Evolutionary conservation across 2,329 filamentous ascomycete genomes (phyloP).

Genomic region (Tetracladium maxilliforme): DNA sequence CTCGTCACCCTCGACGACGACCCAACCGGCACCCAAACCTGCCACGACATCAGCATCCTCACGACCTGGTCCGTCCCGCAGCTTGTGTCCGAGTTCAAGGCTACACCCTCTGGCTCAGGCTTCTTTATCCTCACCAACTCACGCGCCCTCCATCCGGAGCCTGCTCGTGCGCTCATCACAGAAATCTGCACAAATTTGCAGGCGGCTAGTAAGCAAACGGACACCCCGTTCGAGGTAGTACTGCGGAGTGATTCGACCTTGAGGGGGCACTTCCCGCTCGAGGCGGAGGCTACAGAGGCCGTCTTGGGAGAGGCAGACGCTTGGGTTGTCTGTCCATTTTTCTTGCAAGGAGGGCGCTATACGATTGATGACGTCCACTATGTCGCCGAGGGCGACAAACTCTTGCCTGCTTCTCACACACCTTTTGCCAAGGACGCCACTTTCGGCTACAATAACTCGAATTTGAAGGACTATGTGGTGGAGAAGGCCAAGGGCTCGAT

Average conservation of each 20-base stretch:
- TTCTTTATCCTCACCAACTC: slow-evolving; percentile 49
- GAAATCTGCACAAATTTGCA: slow-evolving; percentile 35
- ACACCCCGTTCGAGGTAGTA: slow-evolving; percentile 33
- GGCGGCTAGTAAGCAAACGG: slow-evolving; percentile 21
- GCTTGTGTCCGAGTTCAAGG: slow-evolving; percentile 26
- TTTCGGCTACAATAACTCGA: slow-evolving; percentile 39
- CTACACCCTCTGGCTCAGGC: slow-evolving; percentile 19
- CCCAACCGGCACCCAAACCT: slow-evolving; percentile 47
- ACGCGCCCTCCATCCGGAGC: slow-evolving; percentile 32
- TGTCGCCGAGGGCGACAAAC: slow-evolving; percentile 30
- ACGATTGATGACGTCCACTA: slow-evolving; percentile 44
- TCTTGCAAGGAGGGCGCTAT: slow-evolving; percentile 39
- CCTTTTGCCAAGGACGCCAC: slow-evolving; percentile 42
- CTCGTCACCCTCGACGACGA: slow-evolving; percentile 35
- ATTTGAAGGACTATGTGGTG: slow-evolving; percentile 33
- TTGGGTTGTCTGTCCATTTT: slow-evolving; percentile 42
- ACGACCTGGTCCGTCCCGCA: slow-evolving; percentile 33
- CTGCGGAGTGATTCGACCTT: slow-evolving; percentile 41
- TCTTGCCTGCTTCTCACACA: slow-evolving; percentile 35
- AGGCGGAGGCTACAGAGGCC: slow-evolving; percentile 33
- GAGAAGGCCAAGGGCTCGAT: slow-evolving; percentile 35
- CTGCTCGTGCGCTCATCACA: slow-evolving; percentile 29
- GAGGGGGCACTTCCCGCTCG: slow-evolving; percentile 39
- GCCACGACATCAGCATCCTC: slow-evolving; percentile 38
- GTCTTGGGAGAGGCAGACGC: slow-evolving; percentile 33